Evolutionary conservation across 768 basidiomycete genomes (phyloP), one percentile per base, ranked within the genome.

Genomic region (Lactarius vividus): DNA sequence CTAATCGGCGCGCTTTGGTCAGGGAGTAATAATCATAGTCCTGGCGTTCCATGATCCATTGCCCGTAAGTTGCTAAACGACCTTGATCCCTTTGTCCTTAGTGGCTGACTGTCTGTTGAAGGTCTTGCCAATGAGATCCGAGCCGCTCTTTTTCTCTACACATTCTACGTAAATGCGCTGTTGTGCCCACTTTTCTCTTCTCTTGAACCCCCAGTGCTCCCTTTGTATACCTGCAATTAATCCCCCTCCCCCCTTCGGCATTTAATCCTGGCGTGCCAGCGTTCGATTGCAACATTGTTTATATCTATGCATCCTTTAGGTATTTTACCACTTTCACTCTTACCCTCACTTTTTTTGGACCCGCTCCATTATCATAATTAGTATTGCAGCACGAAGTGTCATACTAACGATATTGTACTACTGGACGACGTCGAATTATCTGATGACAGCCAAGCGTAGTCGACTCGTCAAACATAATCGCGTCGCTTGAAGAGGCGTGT

Each of bases 1-100:
- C 87, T 89, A 71, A 73, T 94, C 23, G 89, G 91, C 26, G 78
- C 82, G 26, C 77, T 88, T 65, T 88, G 85, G 86, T 76, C 77
- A 63, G 61, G 61, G 31, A 66, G 10, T 40, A 72, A 44, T 53
- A 72, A 75, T 37, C 57, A 54, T 53, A 67, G 59, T 57, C 60
- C 60, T n/a, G 57, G 52, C 13, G 49, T 66, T n/a, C 55, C 65
- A 61, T 68, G 54, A 53, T 35, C 5, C 44, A 1, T 40, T 20
- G 44, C 54, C n/a, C 16, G 23, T 58, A 56, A 33, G 55, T 44
- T 5, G 26, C 18, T 49, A 15, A 26, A 3, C n/a, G 8, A 9
- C 10, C 37, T 61, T 61, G n/a, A 15, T 42, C 1, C 26, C 29
- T 13, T 13, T 28, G 15, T 18, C 15, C 16, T 33, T 13, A n/a